Evolutionary conservation across 1,284 basidiomycete species (phyloP), one percentile per base, ranked within the genome.

Genomic region (Ganoderma lucidum): DNA sequence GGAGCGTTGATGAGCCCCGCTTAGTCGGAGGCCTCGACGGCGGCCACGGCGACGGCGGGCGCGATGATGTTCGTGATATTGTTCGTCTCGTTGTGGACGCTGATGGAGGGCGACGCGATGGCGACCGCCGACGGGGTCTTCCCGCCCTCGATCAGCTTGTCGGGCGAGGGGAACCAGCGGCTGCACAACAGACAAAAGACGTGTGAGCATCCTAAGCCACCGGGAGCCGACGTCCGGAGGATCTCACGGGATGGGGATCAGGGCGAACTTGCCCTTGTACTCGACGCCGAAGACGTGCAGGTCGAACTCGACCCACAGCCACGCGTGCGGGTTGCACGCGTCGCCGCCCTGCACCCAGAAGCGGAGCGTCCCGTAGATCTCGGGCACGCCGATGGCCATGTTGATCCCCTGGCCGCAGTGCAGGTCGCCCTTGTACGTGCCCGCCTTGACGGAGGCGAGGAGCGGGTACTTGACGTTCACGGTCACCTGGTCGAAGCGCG

Each of bases 31-130:
- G 2, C 39, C n/a, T 44, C 45, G 6, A 6, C 5, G 45, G 53
- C 30, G 15, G 53, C 53, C 14, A 32, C 32, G 3, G 23, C 23
- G 48, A 51, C 48, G 3, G 48, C 23, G 14, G 48, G 48, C 0
- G 48, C 23, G 48, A 56, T 15, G 30, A 56, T 35, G 55, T 56
- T 56, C 15, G 55, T 56, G 55, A 56, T 35, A 30, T 56, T 56
- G 55, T 56, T 56, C 14, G 55, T 56, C 55, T 56, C 55, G 55
- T 56, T 56, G 55, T 56, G 28, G 17, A 56, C 55, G 32, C 23
- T 56, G 55, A 56, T 35, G 15, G 55, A 23, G 55, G 55, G 55
- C 15, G 55, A 17, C 30, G 55, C n/a, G 32, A 56, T 10, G 32
- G 30, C 30, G 55, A 35, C 2, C 30, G 32, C 32, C 15, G 30